A percentile compares a stretch with the other conserved stretches of the same genome.
Conservation (phyloP, 1,139 yeast species). For the Kodamaea derodonti region DNA sequence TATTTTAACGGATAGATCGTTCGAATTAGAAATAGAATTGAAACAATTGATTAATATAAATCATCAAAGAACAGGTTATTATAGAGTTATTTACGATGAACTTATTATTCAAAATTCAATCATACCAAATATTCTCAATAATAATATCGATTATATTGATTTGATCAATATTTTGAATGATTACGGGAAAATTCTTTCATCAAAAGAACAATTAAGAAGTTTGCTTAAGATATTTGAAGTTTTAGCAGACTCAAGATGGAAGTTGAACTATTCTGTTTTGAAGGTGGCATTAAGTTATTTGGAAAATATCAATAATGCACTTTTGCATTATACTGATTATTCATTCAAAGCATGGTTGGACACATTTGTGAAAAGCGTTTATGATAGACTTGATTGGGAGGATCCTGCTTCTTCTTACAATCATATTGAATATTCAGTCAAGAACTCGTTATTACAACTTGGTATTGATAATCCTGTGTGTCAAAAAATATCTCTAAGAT, state of each 20-base stretch:
- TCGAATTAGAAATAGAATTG: constrained; percentile 29
- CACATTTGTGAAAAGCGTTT: constrained; percentile 15
- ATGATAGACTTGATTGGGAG: constrained; percentile 25
- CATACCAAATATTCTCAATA: constrained; percentile 18
- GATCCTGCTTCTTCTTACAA: constrained; percentile 11
- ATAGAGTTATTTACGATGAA: constrained; percentile 27
- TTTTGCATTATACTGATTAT: constrained; percentile 28
- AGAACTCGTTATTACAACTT: constrained; percentile 39
- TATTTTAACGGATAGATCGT: constrained; percentile 46
- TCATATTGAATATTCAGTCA: constrained; percentile 33
- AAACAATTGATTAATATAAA: constrained; percentile 32
- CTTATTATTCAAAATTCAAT: constrained; percentile 20
- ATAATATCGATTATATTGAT: constrained; percentile 24
- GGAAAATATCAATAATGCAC: constrained; percentile 27
- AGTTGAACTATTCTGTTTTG: constrained; percentile 24
- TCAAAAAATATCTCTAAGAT: constrained; percentile 32
- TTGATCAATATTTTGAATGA: constrained; percentile 35
- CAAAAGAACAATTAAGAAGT: constrained; percentile 23
- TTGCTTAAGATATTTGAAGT: constrained; percentile 25
- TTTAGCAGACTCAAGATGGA: constrained; percentile 19
- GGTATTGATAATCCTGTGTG: constrained; percentile 27
- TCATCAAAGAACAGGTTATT: constrained; percentile 45
- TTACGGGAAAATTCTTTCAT: constrained; percentile 27
- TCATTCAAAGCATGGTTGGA: constrained; percentile 22
- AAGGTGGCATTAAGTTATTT: constrained; percentile 29